A percentile compares a stretch with the other conserved stretches of the same genome.
These are phyloP conservation scores for Lachnum nothofagi DNA, from an alignment of 2,329 filamentous ascomycete species.

Conservation along the genomic window DNA sequence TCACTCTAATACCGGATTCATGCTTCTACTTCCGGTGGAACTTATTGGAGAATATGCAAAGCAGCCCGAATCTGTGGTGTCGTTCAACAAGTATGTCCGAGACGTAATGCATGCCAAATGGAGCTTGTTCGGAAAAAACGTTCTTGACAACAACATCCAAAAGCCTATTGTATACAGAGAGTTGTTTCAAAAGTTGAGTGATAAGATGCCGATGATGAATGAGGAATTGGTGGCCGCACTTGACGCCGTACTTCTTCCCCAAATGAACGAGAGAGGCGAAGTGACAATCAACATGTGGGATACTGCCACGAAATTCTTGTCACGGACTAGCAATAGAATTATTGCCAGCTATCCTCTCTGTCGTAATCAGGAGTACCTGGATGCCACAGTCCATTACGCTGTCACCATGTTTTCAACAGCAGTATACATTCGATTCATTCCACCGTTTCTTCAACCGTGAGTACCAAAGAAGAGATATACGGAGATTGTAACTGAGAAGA, in stretches of 20 bases:
- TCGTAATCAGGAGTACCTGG: slow-evolving; percentile 18
- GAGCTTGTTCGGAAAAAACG: neutral
- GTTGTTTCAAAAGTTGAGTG: neutral
- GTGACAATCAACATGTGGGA: slow-evolving; percentile 12
- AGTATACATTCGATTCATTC: slow-evolving; percentile 19
- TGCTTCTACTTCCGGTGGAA: neutral
- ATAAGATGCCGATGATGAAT: slow-evolving; percentile 2
- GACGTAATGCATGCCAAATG: neutral
- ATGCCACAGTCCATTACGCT: slow-evolving; percentile 19
- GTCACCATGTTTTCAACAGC: slow-evolving; percentile 18
- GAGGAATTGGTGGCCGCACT: neutral
- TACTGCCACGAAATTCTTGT: slow-evolving; percentile 13
- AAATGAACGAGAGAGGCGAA: neutral
- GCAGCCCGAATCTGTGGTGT: neutral
- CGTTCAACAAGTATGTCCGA: slow-evolving; percentile 1
- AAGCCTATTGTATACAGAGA: neutral
- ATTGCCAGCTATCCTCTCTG: slow-evolving; percentile 16
- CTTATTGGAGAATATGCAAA: neutral
- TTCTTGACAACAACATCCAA: neutral
- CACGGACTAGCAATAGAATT: slow-evolving; percentile 7
- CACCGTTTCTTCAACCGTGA: neutral
- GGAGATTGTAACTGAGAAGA: neutral
- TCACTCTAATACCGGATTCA: neutral
- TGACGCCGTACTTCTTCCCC: neutral
- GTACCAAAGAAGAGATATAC: neutral